Conservation (phyloP, 257 asterid genomes). For the Salvia splendens region DNA sequence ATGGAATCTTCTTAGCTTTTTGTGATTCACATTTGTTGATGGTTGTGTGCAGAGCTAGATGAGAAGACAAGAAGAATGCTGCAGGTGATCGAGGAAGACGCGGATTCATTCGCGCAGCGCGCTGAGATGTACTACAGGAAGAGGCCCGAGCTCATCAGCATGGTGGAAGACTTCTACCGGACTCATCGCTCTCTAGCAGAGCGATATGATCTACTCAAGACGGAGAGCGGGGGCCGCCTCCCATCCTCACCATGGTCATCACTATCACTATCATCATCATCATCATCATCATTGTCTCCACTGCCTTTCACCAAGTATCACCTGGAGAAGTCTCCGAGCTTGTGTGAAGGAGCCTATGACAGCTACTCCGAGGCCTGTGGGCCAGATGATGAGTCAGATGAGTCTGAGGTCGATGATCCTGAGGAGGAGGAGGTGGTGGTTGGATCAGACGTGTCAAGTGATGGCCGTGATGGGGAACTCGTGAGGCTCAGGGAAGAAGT, state of each 20-base stretch:
- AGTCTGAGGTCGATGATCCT: constrained; percentile 86
- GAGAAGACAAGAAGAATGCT: constrained; percentile 68
- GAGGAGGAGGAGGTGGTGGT: constrained; percentile 44
- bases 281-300: constrained; percentile 49
- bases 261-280: constrained; percentile 36
- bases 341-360: constrained; percentile 58
- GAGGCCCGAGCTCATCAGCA: constrained; percentile 77
- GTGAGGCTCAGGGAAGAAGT: constrained; percentile 52
- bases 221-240: constrained; percentile 59
- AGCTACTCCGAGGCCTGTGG: constrained; percentile 79
- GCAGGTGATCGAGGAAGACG: constrained; percentile 76
- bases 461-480: constrained; percentile 31
- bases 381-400: constrained; percentile 54
- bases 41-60: constrained; percentile 56
- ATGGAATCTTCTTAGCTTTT: constrained; percentile 25
- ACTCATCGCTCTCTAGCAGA: constrained; percentile 79
- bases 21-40: background rate
- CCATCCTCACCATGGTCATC: constrained; percentile 46
- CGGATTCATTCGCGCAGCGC: constrained; percentile 84
- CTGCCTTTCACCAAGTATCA: constrained; percentile 48
- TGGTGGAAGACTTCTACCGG: constrained; percentile 77
- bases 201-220: constrained; percentile 60
- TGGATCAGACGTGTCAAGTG: constrained; percentile 21
- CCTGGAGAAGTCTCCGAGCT: constrained; percentile 49
- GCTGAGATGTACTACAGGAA: constrained; percentile 91